Conservation (phyloP, 306 rosid species). For the Vigna radiata region DNA sequence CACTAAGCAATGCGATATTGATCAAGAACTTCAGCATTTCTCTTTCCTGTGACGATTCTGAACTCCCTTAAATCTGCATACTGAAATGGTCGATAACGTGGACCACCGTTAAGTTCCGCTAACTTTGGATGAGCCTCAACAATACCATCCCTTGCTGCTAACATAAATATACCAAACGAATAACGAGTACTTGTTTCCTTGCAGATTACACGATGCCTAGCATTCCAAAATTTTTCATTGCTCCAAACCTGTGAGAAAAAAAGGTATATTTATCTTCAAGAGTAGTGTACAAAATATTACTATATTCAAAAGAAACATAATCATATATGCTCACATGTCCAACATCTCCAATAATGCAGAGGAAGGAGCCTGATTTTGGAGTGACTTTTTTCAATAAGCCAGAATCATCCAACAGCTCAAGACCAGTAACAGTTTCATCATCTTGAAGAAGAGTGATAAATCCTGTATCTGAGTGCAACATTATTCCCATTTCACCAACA, state of each 20-base stretch:
- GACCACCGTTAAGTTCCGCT: constrained; percentile 32
- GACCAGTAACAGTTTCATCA: constrained; percentile 55
- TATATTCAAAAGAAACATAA: neutral
- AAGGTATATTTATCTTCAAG: neutral
- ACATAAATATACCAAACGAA: constrained; percentile 27
- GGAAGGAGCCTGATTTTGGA: constrained; percentile 46
- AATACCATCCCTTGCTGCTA: constrained; percentile 41
- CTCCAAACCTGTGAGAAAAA: constrained; percentile 7
- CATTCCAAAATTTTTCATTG: constrained; percentile 52
- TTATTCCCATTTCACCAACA: too few species aligned
- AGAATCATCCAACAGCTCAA: neutral
- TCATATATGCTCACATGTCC: constrained; percentile 44
- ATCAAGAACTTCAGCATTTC: neutral
- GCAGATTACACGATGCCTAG: constrained; percentile 52
- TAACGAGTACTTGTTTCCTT: constrained; percentile 40
- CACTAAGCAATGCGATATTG: neutral
- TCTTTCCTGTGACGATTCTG: neutral
- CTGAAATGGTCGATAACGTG: neutral
- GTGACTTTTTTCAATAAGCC: constrained; percentile 3
- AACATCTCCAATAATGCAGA: constrained; percentile 54
- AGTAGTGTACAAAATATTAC: too few species aligned
- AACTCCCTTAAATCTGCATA: neutral
- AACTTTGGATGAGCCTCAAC: neutral
- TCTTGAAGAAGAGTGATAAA: constrained; percentile 64
- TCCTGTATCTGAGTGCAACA: too few species aligned